Base-by-base conservation (phyloP, 1,284 basidiomycete genomes). In the Pisolithus thermaeus region DNA sequence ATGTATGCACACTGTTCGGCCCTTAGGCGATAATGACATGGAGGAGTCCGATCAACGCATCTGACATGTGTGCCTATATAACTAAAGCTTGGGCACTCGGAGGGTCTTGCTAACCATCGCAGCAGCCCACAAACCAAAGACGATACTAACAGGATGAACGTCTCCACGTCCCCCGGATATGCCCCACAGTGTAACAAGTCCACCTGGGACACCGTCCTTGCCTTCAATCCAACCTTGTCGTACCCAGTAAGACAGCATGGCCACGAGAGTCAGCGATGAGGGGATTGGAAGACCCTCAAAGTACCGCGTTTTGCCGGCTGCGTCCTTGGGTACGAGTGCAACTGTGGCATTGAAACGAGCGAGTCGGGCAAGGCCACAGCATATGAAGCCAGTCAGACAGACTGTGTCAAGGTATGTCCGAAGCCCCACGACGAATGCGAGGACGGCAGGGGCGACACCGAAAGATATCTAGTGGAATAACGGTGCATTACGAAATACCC, bases 271-370 rank as follows among this genome's bases (percentile, higher is more conserved):
- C 43, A 99, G 78, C 16, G 90, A 91, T 0, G 91, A 92, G 1
- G 97, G 97, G 56, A 99, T 99, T 16, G 97, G 97, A 22, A 99
- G 78, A 6, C 96, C 97, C 71, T 99, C 96, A 69, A 99, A 99
- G 73, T 96, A 98, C 64, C 86, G 86, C 16, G 90, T 80, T 68
- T 97, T 99, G 50, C 97, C 96, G 27, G 77, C 77, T 5, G 69
- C 70, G 65, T 96, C 92, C 68, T 96, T 94, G 1, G 97, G 97
- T 27, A 98, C 80, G 44, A 92, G 77, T 2, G 97, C 97, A 47
- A 97, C 95, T 0, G 97, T 99, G 12, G 95, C 97, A 69, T 99
- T 99, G 80, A 98, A 99, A 38, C 97, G 84, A 7, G 96, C 96
- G 45, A 99, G 84, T 46, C 96, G 85, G 22, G 97, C 97, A 50